Evolutionary conservation across 805 yeast genomes (phyloP).

Genomic region (Saccharomycopsis javanensis): DNA sequence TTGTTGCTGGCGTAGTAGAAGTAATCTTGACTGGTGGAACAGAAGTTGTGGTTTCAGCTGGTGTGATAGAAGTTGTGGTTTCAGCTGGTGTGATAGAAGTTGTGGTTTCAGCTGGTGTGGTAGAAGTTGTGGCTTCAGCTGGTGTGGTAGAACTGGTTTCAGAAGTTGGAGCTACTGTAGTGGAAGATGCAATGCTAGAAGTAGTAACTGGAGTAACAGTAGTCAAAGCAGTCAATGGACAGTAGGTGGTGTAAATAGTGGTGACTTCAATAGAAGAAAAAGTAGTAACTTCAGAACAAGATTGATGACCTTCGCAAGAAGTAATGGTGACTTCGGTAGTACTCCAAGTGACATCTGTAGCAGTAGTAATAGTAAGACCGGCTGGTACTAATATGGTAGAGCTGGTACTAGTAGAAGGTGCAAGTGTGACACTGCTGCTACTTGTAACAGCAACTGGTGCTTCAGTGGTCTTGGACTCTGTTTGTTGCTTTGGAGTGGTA

Average conservation of each 20-base stretch:
- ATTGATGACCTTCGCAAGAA: constrained; percentile 10
- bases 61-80: constrained; percentile 4
- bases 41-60: neutral
- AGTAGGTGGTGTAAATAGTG: constrained; percentile 16
- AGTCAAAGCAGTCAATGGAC: constrained; percentile 10
- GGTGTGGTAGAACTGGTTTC: constrained; percentile 4
- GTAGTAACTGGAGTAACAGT: constrained; percentile 3
- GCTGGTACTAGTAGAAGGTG: neutral
- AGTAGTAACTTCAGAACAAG: constrained; percentile 9
- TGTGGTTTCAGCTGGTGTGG: constrained; percentile 1
- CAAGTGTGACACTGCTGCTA: neutral
- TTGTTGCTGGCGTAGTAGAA: neutral
- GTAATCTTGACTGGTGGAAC: neutral
- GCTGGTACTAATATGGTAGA: constrained; percentile 2
- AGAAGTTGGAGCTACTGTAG: constrained; percentile 5
- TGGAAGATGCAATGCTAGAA: constrained; percentile 2
- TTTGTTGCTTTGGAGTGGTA: neutral
- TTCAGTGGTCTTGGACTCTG: constrained; percentile 1
- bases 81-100: constrained; percentile 1
- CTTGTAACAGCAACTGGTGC: neutral
- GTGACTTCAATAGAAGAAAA: constrained; percentile 1
- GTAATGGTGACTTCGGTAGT: constrained; percentile 17
- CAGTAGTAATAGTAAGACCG: constrained; percentile 6
- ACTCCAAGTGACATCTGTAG: constrained; percentile 3
- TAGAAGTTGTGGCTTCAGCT: constrained; percentile 5